These are phyloP conservation scores for Prunus padus DNA, from an alignment of 306 rosid genomes.

Conservation along the genomic window DNA sequence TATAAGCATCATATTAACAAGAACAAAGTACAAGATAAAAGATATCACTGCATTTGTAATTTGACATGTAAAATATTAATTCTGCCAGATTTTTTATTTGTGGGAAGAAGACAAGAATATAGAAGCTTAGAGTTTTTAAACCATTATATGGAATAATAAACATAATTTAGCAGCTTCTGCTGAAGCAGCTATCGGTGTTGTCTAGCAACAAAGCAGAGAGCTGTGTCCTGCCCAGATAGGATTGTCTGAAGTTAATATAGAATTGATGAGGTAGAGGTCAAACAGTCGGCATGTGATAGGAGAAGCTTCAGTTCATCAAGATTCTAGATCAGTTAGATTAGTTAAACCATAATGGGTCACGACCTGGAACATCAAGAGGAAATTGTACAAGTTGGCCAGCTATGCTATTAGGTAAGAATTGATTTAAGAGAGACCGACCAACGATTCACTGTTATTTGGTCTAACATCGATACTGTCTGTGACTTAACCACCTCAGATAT, in stretches of 20 bases:
- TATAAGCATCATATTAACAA: not conserved
- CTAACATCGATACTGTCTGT: too few relatives aligned
- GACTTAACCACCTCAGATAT: too few relatives aligned
- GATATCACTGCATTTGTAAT: not conserved
- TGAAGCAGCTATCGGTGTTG: not conserved
- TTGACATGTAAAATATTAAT: not conserved
- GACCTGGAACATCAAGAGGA: too few relatives aligned
- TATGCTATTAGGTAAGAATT: too few relatives aligned
- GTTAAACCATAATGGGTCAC: too few relatives aligned
- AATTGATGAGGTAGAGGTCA: not conserved
- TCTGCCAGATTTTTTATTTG: not conserved
- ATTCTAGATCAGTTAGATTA: not conserved
- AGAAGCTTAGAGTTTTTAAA: not conserved
- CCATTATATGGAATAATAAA: not conserved
- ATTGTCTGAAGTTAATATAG: not conserved
- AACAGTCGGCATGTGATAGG: not conserved
- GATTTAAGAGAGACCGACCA: too few relatives aligned
- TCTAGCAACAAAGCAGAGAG: not conserved
- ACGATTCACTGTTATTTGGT: too few relatives aligned
- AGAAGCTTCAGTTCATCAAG: slow-evolving; percentile 1
- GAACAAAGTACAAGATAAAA: not conserved
- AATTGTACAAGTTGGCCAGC: too few relatives aligned
- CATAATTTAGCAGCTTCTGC: not conserved
- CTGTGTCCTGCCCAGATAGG: not conserved
- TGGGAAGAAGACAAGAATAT: not conserved